phyloP scores from a whole-genome alignment of 1,284 basidiomycete genomes.

The Apiotrichum montevideense region DNA sequence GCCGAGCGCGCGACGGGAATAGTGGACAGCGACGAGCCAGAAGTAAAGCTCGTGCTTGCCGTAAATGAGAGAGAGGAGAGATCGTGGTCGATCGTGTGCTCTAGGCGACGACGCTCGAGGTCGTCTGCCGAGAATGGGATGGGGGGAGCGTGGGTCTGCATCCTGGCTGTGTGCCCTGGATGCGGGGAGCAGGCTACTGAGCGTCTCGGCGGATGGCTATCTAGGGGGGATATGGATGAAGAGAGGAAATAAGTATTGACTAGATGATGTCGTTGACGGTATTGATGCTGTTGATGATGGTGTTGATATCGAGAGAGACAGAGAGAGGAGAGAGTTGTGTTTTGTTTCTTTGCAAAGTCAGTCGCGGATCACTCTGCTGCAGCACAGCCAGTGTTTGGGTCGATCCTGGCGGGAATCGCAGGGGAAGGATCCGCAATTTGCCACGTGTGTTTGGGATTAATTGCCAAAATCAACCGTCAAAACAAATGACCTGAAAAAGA shows the following conservation, averaged over 20 bases:
- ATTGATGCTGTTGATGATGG: neutral
- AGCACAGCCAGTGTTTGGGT: neutral
- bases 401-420: too few species aligned
- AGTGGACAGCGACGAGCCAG: slow-evolving; percentile 18
- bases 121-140: slow-evolving; percentile 40
- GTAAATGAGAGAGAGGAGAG: slow-evolving; percentile 35
- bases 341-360: neutral
- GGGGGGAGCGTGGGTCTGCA: slow-evolving; percentile 16
- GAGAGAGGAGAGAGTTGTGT: slow-evolving; percentile 7
- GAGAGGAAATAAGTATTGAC: neutral
- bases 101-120: slow-evolving; percentile 40
- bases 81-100: slow-evolving; percentile 42
- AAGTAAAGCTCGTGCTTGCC: slow-evolving; percentile 20
- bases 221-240: neutral
- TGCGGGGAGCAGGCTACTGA: neutral
- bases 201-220: neutral
- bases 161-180: neutral
- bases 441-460: too few species aligned
- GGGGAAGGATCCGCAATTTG: too few species aligned
- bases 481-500: too few species aligned
- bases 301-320: neutral
- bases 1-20: slow-evolving; percentile 20
- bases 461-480: too few species aligned
- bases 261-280: neutral
- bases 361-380: neutral